phyloP scores from a whole-genome alignment of 2,329 filamentous ascomycete genomes.

The Alternaria atra region DNA sequence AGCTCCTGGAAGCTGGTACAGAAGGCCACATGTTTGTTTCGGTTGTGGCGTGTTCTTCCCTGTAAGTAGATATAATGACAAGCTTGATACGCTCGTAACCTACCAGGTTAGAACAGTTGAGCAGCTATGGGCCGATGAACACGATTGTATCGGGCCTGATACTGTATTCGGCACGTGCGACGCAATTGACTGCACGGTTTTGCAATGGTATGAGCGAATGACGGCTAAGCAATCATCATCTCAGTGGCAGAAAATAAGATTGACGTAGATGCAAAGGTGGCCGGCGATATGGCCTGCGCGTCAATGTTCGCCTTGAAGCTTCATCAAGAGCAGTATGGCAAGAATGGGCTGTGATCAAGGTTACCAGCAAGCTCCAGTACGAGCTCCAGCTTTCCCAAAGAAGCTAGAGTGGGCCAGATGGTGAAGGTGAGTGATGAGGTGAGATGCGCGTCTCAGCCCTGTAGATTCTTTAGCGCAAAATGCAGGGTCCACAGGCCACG shows the following conservation, averaged over 20 bases:
- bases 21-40: conserved; percentile 42
- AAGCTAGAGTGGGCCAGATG: conserved; percentile 2
- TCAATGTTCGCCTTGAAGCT: not conserved
- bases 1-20: conserved; percentile 34
- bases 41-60: conserved; percentile 3
- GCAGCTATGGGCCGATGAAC: not conserved
- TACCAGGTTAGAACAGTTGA: conserved; percentile 13
- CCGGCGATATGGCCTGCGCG: not conserved
- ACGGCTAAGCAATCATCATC: not conserved
- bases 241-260: not conserved
- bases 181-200: not conserved
- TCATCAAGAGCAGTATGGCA: not conserved
- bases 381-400: not conserved
- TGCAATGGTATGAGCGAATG: not conserved
- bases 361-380: not conserved
- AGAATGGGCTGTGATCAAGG: not conserved
- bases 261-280: conserved; percentile 4
- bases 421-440: conserved; percentile 12
- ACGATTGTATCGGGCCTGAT: not conserved
- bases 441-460: conserved; percentile 14
- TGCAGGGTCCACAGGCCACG: conserved; percentile 20
- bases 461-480: conserved; percentile 10
- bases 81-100: conserved; percentile 14
- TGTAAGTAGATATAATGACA: conserved; percentile 18
- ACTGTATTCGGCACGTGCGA: not conserved